phyloP scores from a whole-genome alignment of 2,329 filamentous ascomycete species.

The Exophiala lecanii-corni region DNA sequence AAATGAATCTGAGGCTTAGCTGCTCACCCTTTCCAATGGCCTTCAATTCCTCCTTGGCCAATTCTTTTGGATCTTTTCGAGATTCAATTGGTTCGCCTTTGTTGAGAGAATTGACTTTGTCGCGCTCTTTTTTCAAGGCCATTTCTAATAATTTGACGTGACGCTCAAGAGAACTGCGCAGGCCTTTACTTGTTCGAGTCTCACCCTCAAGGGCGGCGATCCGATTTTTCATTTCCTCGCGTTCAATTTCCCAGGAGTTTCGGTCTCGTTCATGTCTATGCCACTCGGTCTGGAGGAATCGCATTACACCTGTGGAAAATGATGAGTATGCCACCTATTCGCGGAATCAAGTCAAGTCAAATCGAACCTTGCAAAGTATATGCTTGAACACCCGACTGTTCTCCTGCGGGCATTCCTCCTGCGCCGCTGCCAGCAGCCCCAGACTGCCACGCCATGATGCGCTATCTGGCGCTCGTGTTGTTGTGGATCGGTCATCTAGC shows the following conservation, averaged over 20 bases:
- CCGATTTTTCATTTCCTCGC: conserved; percentile 96
- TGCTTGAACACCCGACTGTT: conserved; percentile 26
- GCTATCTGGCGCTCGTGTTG: conserved; percentile 20
- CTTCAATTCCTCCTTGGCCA: conserved; percentile 43
- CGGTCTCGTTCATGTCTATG: conserved; percentile 95
- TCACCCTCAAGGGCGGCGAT: conserved; percentile 94
- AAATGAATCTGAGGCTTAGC: not conserved
- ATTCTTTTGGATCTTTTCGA: conserved; percentile 42
- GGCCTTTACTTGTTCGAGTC: conserved; percentile 75
- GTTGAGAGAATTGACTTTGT: conserved; percentile 57
- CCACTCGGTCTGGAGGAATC: conserved; percentile 98
- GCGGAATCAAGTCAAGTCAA: not conserved
- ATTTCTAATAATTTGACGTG: conserved; percentile 86
- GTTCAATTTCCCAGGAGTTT: conserved; percentile 98
- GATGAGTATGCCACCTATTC: conserved; percentile 1
- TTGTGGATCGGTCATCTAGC: conserved; percentile 24
- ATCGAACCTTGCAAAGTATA: conserved; percentile 27
- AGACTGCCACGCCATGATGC: conserved; percentile 28
- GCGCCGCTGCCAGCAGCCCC: conserved; percentile 22
- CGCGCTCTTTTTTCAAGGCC: conserved; percentile 77
- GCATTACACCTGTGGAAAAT: conserved; percentile 76
- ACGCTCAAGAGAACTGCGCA: conserved; percentile 83
- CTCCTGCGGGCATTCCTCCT: conserved; percentile 19
- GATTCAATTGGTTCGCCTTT: conserved; percentile 49
- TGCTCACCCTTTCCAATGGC: conserved; percentile 35